Base-by-base conservation (phyloP, 768 basidiomycete species). In the Lactarius akahatsu region DNA sequence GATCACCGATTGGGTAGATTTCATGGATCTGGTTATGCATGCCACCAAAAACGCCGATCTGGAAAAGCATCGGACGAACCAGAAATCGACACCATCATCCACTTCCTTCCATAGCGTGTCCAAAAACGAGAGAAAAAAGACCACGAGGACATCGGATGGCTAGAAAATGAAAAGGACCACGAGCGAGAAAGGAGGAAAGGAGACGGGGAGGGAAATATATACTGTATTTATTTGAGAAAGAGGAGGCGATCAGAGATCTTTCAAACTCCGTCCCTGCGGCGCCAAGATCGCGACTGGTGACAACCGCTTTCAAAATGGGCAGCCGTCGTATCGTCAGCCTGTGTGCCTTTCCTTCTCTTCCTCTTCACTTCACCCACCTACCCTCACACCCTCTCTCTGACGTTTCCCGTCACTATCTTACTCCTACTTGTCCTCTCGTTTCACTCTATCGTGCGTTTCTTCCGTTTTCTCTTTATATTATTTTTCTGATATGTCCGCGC, bases 401-500 rank as follows among this genome's bases (percentile, higher is more conserved):
- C 52, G 10, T 32, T 47, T 23, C 38, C 23, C 43, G 23, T 55
- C 9, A n/a, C 23, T n/a, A 28, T 23, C 26, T 56, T 36, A 11
- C 56, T 41, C 64, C 54, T 30, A 28, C 54, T 18, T 18, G 7
- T 32, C 13, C 18, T 56, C 15, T 56, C 28, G 2, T 56, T 56
- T 30, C 55, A 18, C 32, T 56, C 18, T 63, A 63, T 56, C 52
- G 71, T 72, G 57, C 30, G 65, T 63, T 72, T n/a, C 54, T 57
- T 62, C 66, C 66, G 57, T 64, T 32, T 63, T 56, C 59, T 57
- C 13, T 55, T 45, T 38, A 55, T 45, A 34, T 52, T 62, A n/a
- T 30, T 30, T 32, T 36, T 63, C 61, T 43, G 56, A 83, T 82
- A 84, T 87, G 86, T 84, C 83, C 78, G 78, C 80, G 76, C 85